Conservation (phyloP, 345 rosid species). For the Camelina laxa region DNA sequence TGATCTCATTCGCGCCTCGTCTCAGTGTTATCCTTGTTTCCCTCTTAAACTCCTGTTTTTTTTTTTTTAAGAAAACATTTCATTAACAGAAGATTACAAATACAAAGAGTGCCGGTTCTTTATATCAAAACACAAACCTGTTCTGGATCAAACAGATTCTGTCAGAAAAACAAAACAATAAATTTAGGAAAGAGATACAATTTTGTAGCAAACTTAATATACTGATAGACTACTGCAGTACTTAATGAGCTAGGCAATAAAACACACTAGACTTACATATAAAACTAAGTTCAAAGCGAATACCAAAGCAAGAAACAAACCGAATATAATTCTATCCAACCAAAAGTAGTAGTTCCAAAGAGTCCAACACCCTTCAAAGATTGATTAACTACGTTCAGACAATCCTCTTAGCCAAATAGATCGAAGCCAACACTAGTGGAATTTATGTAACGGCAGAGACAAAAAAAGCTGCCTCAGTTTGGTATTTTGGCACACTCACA, state of each 20-base stretch:
- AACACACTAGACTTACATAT: constrained; percentile 18
- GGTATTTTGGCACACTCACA: not conserved
- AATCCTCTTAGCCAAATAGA: constrained; percentile 19
- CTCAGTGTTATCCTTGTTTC: no score
- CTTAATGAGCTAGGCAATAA: no score
- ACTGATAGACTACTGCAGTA: not conserved
- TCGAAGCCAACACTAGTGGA: constrained; percentile 16
- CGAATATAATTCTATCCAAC: not conserved
- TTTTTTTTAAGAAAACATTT: no score
- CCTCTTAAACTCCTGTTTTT: no score
- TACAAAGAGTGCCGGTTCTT: no score
- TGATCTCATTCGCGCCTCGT: no score
- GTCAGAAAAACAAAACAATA: no score
- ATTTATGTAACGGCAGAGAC: not conserved
- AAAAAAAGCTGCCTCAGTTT: not conserved
- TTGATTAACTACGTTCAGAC: constrained; percentile 14
- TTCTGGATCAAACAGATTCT: no score
- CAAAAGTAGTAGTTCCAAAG: constrained; percentile 5
- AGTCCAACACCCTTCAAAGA: not conserved
- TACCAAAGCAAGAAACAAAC: constrained; percentile 15
- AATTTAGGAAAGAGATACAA: no score
- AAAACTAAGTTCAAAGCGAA: not conserved
- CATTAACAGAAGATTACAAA: no score
- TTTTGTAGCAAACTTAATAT: not conserved
- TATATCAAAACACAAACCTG: no score